Percentiles rank a stretch among this genome's conserved stretches.
phyloP scores from a whole-genome alignment of 495 filamentous ascomycete genomes.

The Neurospora terricola region DNA sequence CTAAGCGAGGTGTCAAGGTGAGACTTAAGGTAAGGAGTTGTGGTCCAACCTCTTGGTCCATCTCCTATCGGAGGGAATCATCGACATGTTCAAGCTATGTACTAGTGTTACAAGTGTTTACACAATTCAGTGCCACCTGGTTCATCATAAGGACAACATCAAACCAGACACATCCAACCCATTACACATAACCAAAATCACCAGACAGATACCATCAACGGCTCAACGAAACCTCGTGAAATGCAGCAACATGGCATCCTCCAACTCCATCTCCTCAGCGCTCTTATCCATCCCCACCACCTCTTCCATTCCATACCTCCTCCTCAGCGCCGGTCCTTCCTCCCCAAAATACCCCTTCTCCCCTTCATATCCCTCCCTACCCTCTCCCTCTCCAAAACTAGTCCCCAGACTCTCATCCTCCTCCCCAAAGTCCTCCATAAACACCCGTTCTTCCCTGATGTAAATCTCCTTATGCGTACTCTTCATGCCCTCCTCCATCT shows the following conservation, averaged over 20 bases:
- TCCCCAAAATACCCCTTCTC: not conserved
- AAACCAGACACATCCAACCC: not conserved
- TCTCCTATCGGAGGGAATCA: not conserved
- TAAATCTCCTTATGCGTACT: not conserved
- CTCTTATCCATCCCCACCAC: not conserved
- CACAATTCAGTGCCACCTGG: not conserved
- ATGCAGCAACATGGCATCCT: not conserved
- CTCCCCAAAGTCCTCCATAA: not conserved
- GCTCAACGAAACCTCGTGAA: not conserved
- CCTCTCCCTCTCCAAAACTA: not conserved
- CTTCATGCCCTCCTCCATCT: not conserved
- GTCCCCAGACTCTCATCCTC: not conserved
- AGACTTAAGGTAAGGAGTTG: not conserved
- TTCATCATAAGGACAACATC: not conserved
- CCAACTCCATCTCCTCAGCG: not conserved
- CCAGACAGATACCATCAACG: not conserved
- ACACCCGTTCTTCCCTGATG: not conserved
- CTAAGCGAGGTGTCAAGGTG: not conserved
- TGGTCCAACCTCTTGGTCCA: not conserved
- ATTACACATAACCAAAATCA: not conserved
- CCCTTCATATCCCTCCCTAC: not conserved
- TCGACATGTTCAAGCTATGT: not conserved
- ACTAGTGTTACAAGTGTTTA: not conserved
- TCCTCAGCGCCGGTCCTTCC: not conserved
- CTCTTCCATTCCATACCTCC: not conserved